These are phyloP conservation scores for Leccinum fuscescens DNA, from an alignment of 1,284 basidiomycete genomes.

Conservation along the genomic window DNA sequence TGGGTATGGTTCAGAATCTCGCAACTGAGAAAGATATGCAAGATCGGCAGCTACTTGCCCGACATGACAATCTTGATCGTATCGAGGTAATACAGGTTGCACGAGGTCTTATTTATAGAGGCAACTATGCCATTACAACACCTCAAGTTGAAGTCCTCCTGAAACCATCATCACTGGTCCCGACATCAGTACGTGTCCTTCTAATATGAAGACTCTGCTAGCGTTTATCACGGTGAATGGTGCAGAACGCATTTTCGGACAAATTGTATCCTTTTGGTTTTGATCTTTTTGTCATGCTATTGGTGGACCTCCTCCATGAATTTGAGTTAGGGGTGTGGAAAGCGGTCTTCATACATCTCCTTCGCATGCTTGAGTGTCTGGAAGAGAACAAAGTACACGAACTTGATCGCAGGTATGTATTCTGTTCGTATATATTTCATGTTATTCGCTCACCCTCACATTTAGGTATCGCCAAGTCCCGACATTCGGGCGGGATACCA, in stretches of 20 bases:
- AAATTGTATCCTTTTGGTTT: neutral
- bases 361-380: neutral
- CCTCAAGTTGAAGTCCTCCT: neutral
- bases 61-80: neutral
- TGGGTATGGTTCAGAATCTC: neutral
- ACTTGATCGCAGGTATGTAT: neutral
- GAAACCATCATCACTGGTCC: neutral
- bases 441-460: rapidly evolving
- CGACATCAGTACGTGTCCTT: neutral
- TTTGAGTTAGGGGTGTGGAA: neutral
- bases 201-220: neutral
- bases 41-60: neutral
- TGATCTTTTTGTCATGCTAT: neutral
- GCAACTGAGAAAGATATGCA: neutral
- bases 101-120: neutral
- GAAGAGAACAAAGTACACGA: neutral
- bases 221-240: too few relatives aligned
- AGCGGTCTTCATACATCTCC: neutral
- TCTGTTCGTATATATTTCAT: neutral
- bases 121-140: neutral
- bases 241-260: neutral
- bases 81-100: neutral
- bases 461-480: neutral
- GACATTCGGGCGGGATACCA: neutral
- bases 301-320: neutral